phyloP scores from a whole-genome alignment of 2,329 filamentous ascomycete species.

The Colletotrichum caudatum region DNA sequence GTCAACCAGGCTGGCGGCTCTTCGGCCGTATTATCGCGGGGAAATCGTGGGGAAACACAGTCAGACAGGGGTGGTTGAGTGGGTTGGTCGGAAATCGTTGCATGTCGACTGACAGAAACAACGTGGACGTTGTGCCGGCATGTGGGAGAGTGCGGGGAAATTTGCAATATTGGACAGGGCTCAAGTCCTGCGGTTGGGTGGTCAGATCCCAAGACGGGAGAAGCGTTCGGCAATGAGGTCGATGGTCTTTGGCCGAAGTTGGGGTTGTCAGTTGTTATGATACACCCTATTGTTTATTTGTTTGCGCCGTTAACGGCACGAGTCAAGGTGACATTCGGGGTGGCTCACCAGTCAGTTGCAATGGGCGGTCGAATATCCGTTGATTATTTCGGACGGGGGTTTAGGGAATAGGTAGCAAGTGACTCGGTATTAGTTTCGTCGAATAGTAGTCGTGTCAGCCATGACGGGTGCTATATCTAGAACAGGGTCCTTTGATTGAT shows the following conservation, averaged over 20 bases:
- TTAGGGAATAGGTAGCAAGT: background rate
- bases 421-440: background rate
- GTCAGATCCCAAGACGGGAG: constrained; percentile 3
- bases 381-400: too few species aligned
- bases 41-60: constrained; percentile 23
- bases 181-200: background rate
- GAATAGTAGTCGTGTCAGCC: too few species aligned
- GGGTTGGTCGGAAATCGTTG: background rate
- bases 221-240: constrained; percentile 18
- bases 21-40: constrained; percentile 31
- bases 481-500: background rate
- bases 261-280: background rate
- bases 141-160: constrained; percentile 32
- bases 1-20: background rate
- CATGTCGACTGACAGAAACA: constrained; percentile 3
- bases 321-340: background rate
- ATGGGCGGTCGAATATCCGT: too few species aligned
- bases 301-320: background rate
- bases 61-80: background rate
- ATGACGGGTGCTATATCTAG: background rate
- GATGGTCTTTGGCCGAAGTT: constrained; percentile 13
- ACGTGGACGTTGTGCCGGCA: constrained; percentile 3
- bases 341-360: too few species aligned
- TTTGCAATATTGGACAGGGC: constrained; percentile 8
- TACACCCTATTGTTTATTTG: background rate